Conservation (phyloP, 2,329 filamentous ascomycete genomes). For the Thermochaetoides dissita region DNA sequence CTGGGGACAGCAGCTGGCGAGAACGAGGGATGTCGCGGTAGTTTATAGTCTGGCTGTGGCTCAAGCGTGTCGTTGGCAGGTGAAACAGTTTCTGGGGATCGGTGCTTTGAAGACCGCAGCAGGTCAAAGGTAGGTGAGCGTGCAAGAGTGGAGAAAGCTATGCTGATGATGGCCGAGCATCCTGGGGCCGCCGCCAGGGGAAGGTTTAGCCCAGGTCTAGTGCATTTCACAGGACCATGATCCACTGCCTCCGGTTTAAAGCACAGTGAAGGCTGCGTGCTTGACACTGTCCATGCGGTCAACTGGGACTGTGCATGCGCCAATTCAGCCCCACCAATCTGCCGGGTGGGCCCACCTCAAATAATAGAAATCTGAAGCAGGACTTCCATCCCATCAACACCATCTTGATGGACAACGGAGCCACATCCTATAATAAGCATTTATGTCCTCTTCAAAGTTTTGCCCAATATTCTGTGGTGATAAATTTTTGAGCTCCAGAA, state of each 20-base stretch:
- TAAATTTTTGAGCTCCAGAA: too few relatives aligned
- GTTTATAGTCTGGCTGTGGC: slow-evolving; percentile 3
- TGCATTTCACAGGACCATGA: slow-evolving; percentile 3
- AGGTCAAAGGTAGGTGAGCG: neutral
- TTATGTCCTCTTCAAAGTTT: too few relatives aligned
- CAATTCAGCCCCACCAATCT: too few relatives aligned
- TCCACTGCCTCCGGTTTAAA: neutral
- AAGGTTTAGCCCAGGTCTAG: slow-evolving; percentile 3
- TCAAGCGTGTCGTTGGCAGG: neutral
- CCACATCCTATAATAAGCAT: too few relatives aligned
- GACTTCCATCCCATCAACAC: too few relatives aligned
- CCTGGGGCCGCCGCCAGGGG: slow-evolving; percentile 1
- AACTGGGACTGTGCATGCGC: slow-evolving; percentile 1
- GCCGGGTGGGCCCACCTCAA: too few relatives aligned
- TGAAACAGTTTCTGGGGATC: slow-evolving; percentile 3
- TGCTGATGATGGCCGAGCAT: slow-evolving; percentile 2
- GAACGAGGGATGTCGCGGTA: slow-evolving; percentile 1
- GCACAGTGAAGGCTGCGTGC: neutral
- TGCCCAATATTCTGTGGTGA: too few relatives aligned
- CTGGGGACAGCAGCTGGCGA: neutral
- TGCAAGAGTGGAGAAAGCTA: slow-evolving; percentile 2
- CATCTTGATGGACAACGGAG: too few relatives aligned
- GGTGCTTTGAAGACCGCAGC: slow-evolving; percentile 2
- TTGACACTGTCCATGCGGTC: neutral
- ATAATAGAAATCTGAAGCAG: too few relatives aligned